phyloP scores from a whole-genome alignment of 2,329 filamentous ascomycete genomes.

The Ilyonectria mors-panacis region DNA sequence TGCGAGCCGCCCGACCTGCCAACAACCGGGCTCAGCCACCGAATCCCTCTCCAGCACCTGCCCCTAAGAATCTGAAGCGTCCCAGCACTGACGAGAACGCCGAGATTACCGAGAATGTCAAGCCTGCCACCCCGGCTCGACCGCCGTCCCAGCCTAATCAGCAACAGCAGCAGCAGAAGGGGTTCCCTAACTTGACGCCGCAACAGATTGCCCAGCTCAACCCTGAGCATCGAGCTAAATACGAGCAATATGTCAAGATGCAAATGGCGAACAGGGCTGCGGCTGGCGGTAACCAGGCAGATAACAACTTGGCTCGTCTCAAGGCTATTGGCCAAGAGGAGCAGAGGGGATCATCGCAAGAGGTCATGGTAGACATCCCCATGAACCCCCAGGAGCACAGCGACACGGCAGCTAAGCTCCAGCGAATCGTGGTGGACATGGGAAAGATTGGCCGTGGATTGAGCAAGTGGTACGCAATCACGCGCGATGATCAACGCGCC shows the following conservation, averaged over 20 bases:
- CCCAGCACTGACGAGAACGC: constrained; percentile 62
- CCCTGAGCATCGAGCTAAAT: constrained; percentile 62
- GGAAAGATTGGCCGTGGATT: constrained; percentile 61
- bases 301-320: constrained; percentile 52
- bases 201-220: constrained; percentile 58
- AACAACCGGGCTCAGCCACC: constrained; percentile 55
- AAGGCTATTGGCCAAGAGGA: constrained; percentile 58
- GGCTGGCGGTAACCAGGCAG: constrained; percentile 33
- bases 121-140: constrained; percentile 39
- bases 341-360: constrained; percentile 55
- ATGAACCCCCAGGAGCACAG: constrained; percentile 62
- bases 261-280: constrained; percentile 47
- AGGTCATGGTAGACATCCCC: constrained; percentile 61
- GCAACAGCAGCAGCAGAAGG: constrained; percentile 40
- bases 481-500: constrained; percentile 65
- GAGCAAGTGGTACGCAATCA: constrained; percentile 63
- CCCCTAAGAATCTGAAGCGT: constrained; percentile 66
- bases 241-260: constrained; percentile 56
- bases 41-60: constrained; percentile 56
- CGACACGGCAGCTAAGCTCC: constrained; percentile 62
- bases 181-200: constrained; percentile 45
- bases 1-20: constrained; percentile 44
- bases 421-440: constrained; percentile 59
- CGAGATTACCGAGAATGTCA: constrained; percentile 48
- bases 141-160: constrained; percentile 46